phyloP scores from a whole-genome alignment of 805 yeast genomes.

The Cyberlindnera maritima region DNA sequence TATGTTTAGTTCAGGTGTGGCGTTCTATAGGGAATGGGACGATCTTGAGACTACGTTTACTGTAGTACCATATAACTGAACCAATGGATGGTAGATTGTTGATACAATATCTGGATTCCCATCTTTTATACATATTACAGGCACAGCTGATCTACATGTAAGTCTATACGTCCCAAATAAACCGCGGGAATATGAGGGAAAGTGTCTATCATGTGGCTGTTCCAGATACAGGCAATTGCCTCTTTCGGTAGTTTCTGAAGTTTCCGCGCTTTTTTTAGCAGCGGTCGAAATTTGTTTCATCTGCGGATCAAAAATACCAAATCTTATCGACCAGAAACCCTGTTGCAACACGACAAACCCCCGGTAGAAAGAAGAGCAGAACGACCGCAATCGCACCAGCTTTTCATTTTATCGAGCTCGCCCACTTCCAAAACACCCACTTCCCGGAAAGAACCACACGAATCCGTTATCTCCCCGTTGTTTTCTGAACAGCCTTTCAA shows the following conservation, averaged over 20 bases:
- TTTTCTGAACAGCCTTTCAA: neutral
- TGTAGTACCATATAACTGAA: too few relatives aligned
- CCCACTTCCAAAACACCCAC: neutral
- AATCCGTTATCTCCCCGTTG: neutral
- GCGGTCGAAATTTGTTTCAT: constrained; percentile 4
- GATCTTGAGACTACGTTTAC: too few relatives aligned
- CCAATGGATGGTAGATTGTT: too few relatives aligned
- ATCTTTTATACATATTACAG: too few relatives aligned
- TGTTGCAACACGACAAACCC: neutral
- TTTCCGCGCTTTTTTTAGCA: constrained; percentile 1
- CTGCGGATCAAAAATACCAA: constrained; percentile 1
- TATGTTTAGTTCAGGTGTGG: too few relatives aligned
- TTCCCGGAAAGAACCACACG: too few relatives aligned
- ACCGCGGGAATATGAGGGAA: too few relatives aligned
- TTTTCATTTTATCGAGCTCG: too few relatives aligned
- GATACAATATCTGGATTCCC: too few relatives aligned
- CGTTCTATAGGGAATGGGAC: too few relatives aligned
- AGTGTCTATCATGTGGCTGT: neutral
- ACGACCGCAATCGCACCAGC: neutral
- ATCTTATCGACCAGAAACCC: neutral
- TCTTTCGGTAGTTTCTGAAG: neutral
- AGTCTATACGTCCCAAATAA: too few relatives aligned
- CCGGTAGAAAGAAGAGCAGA: neutral
- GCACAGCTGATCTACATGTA: too few relatives aligned
- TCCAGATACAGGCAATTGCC: neutral